Evolutionary conservation across 257 asterid genomes (phyloP).

Genomic region (Lantana camara): DNA sequence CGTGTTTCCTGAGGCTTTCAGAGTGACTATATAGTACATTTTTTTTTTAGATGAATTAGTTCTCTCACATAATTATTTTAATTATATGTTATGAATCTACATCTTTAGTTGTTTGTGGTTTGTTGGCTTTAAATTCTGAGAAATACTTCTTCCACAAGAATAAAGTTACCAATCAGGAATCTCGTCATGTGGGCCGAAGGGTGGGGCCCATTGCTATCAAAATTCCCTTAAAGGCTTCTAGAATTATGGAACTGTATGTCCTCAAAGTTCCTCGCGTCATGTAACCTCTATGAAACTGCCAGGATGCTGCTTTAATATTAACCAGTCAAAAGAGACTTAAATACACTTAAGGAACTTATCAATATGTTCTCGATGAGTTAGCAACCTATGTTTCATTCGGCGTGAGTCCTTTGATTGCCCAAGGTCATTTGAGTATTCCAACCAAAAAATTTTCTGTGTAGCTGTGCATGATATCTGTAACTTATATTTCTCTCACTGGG

Average conservation of each 20-base stretch:
- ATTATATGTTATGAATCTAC: no score
- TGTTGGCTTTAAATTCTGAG: background rate
- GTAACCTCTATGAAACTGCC: background rate
- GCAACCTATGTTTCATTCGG: constrained; percentile 5
- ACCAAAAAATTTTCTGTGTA: background rate
- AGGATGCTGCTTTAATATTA: background rate
- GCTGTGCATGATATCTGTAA: constrained; percentile 4
- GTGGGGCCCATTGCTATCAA: constrained; percentile 1
- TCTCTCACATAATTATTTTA: no score
- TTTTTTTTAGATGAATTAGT: no score
- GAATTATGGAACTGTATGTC: constrained; percentile 1
- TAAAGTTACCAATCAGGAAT: background rate
- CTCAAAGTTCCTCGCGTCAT: background rate
- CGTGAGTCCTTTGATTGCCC: background rate
- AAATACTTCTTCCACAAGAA: background rate
- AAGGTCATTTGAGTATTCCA: background rate
- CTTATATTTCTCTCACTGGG: background rate
- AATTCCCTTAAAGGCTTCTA: background rate
- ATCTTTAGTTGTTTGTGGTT: background rate
- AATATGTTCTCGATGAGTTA: background rate
- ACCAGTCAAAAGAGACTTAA: constrained; percentile 1
- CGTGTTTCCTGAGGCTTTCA: no score
- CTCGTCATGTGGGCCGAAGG: background rate
- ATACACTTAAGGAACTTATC: background rate
- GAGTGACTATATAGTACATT: no score